Conservation (phyloP, 257 asterid genomes). For the Cruciata laevipes region DNA sequence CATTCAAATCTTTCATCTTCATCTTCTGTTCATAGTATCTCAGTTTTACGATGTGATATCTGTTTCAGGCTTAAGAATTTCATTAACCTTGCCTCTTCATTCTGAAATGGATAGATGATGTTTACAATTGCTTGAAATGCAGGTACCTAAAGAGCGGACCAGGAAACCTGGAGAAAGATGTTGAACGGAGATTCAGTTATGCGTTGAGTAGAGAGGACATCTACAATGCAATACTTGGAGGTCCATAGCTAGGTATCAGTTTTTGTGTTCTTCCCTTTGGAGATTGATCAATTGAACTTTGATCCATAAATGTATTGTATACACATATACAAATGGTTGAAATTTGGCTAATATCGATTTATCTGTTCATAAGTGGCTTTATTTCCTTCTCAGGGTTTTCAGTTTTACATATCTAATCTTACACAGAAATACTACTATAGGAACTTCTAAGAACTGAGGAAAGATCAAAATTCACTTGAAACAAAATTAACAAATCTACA, state of each 20-base stretch:
- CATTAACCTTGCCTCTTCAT: not conserved
- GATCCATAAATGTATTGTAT: not conserved
- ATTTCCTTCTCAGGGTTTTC: not conserved
- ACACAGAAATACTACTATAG: not conserved
- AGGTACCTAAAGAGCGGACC: conserved; percentile 88
- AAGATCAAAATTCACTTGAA: not conserved
- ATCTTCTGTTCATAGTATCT: not conserved
- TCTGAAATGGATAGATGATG: not conserved
- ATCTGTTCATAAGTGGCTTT: not conserved
- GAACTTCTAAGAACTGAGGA: too few relatives aligned
- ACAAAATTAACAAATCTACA: not conserved
- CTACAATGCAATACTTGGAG: conserved; percentile 96
- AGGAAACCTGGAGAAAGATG: conserved; percentile 75
- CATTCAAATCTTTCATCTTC: not conserved
- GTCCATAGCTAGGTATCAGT: conserved; percentile 44
- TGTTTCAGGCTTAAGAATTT: not conserved
- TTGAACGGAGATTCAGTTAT: conserved; percentile 92
- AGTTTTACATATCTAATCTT: not conserved
- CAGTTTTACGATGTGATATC: not conserved
- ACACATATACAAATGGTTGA: not conserved
- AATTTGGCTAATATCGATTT: not conserved
- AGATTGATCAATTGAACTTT: not conserved
- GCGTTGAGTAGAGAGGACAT: conserved; percentile 95
- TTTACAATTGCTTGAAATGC: conserved; percentile 22
- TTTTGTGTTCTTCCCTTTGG: not conserved